Percentiles rank a stretch among this genome's conserved stretches.
These are phyloP conservation scores for Cryomyces minteri DNA, from an alignment of 495 filamentous ascomycete genomes.

Conservation along the genomic window DNA sequence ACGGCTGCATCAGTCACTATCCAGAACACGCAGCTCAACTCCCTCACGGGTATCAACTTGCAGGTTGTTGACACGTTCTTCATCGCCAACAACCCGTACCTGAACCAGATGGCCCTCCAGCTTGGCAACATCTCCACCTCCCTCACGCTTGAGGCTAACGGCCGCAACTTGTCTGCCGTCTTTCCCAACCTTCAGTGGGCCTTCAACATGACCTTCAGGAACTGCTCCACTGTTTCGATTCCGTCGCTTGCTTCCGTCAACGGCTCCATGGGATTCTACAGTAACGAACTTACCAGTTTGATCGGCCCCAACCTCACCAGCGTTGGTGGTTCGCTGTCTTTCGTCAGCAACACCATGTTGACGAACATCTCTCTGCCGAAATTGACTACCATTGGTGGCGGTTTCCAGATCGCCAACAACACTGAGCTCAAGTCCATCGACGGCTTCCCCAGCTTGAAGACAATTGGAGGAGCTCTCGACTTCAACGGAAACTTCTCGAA, in stretches of 20 bases:
- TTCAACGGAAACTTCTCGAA: slow-evolving; percentile 67
- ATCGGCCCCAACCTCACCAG: slow-evolving; percentile 61
- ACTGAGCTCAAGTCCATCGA: slow-evolving; percentile 43
- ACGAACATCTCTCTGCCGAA: slow-evolving; percentile 56
- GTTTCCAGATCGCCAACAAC: slow-evolving; percentile 77
- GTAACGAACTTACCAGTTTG: slow-evolving; percentile 52
- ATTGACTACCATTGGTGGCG: slow-evolving; percentile 53
- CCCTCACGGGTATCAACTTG: slow-evolving; percentile 63
- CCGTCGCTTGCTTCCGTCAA: slow-evolving; percentile 65
- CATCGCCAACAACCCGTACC: slow-evolving; percentile 21
- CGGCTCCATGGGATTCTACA: slow-evolving; percentile 67
- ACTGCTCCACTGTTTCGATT: slow-evolving; percentile 52
- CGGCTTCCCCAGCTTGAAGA: slow-evolving; percentile 44
- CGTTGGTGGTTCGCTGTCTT: slow-evolving; percentile 46
- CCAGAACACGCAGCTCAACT: slow-evolving; percentile 62
- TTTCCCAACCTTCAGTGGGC: slow-evolving; percentile 66
- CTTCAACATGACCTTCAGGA: slow-evolving; percentile 73
- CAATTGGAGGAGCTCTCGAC: slow-evolving; percentile 73
- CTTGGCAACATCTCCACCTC: slow-evolving; percentile 45
- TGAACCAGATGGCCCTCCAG: slow-evolving; percentile 28
- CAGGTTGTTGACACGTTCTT: slow-evolving; percentile 36
- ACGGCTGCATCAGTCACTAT: slow-evolving; percentile 49
- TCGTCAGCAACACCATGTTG: slow-evolving; percentile 60
- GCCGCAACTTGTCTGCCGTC: slow-evolving; percentile 31
- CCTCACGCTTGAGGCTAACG: slow-evolving; percentile 46